Conservation (phyloP, 208 protist genomes). For the Acanthamoeba sp. region DNA sequence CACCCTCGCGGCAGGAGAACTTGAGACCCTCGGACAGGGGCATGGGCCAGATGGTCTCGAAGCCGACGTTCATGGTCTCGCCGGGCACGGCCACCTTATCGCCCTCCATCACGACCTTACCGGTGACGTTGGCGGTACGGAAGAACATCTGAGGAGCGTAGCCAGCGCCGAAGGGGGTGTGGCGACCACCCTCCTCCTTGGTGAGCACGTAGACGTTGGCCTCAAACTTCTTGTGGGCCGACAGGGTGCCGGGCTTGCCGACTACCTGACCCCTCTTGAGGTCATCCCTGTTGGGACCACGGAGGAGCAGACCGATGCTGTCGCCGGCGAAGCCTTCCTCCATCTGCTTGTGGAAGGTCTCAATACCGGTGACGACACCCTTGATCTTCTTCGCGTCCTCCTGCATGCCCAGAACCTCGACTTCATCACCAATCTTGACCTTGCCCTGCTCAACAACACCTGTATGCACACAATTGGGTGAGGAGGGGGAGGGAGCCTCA, state of each 20-base stretch:
- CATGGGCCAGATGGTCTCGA: slow-evolving; percentile 96
- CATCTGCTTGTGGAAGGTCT: slow-evolving; percentile 98
- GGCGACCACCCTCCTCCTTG: slow-evolving; percentile 98
- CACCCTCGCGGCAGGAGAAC: slow-evolving; percentile 99
- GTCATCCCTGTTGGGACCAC: slow-evolving; percentile 96
- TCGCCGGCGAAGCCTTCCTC: slow-evolving; percentile 97
- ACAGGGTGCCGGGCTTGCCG: slow-evolving; percentile 94
- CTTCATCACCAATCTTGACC: slow-evolving; percentile 96
- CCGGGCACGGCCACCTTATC: slow-evolving; percentile 98
- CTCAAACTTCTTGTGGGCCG: slow-evolving; percentile 95
- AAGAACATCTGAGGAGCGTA: slow-evolving; percentile 99
- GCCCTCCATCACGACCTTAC: slow-evolving; percentile 94
- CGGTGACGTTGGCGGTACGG: slow-evolving; percentile 98
- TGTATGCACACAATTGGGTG: neutral
- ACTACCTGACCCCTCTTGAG: slow-evolving; percentile 96
- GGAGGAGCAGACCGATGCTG: slow-evolving; percentile 97
- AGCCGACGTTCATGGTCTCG: slow-evolving; percentile 96
- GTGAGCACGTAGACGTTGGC: slow-evolving; percentile 98
- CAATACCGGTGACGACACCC: slow-evolving; percentile 95
- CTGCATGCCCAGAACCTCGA: slow-evolving; percentile 97
- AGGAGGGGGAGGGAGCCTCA: too few relatives aligned
- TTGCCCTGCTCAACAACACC: slow-evolving; percentile 93
- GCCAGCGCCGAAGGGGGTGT: slow-evolving; percentile 97
- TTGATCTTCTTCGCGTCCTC: slow-evolving; percentile 83
- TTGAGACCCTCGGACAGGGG: slow-evolving; percentile 96